A percentile compares a stretch with the other conserved stretches of the same genome.
Evolutionary conservation across 1,284 basidiomycete genomes (phyloP).

Genomic region (Gomphus sp.): DNA sequence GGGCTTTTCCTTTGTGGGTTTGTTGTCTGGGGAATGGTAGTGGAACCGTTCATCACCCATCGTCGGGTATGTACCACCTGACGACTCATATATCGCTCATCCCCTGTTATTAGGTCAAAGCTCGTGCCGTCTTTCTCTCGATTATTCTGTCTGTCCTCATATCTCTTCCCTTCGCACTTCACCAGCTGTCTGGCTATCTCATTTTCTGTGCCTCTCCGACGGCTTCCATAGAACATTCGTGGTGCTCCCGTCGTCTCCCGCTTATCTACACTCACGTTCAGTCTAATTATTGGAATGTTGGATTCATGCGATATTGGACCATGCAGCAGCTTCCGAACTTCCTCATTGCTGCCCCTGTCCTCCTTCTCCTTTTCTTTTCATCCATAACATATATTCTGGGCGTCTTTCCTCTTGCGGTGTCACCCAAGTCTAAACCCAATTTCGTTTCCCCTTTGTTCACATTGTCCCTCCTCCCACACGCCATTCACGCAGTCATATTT

Average conservation of each 20-base stretch:
- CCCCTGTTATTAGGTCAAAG: background rate
- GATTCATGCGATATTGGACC: constrained; percentile 85
- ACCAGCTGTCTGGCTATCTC: constrained; percentile 59
- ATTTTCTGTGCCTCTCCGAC: constrained; percentile 45
- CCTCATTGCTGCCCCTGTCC: constrained; percentile 66
- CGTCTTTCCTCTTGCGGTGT: constrained; percentile 6
- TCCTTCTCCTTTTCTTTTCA: constrained; percentile 43
- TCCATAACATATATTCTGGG: constrained; percentile 18
- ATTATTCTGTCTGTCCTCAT: constrained; percentile 28
- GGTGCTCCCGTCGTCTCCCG: constrained; percentile 61
- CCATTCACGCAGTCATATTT: constrained; percentile 57
- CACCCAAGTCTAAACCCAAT: constrained; percentile 11
- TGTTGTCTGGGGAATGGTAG: constrained; percentile 59
- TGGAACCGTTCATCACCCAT: constrained; percentile 36
- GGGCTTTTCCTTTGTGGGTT: constrained; percentile 72
- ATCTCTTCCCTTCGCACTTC: constrained; percentile 56
- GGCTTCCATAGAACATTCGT: constrained; percentile 28
- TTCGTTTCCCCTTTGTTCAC: constrained; percentile 21
- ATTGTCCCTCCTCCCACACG: constrained; percentile 48
- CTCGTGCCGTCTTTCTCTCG: background rate
- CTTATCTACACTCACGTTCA: constrained; percentile 83
- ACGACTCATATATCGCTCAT: background rate
- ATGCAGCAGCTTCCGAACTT: constrained; percentile 82
- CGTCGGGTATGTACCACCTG: constrained; percentile 24
- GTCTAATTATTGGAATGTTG: constrained; percentile 79